These are phyloP conservation scores for Setomelanomma holmii DNA, from an alignment of 2,329 filamentous ascomycete genomes.

Conservation along the genomic window DNA sequence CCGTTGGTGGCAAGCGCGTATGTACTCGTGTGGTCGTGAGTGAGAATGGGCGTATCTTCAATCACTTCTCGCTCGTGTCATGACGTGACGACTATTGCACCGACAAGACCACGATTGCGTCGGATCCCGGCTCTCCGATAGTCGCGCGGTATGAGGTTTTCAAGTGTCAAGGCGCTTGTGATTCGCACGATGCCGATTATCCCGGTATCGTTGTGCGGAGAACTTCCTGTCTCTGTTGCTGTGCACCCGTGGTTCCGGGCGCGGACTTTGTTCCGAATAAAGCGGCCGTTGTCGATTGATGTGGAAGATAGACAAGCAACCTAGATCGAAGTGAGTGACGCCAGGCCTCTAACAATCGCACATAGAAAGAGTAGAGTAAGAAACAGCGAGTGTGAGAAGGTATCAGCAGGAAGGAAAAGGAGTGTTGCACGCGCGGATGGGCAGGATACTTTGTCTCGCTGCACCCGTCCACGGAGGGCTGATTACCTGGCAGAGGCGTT, in stretches of 20 bases:
- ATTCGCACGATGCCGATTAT: background rate
- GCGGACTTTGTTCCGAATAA: constrained; percentile 22
- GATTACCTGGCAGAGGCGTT: constrained; percentile 28
- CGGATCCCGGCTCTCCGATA: background rate
- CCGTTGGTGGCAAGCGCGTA: background rate
- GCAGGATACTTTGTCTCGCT: constrained; percentile 32
- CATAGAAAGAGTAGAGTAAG: constrained; percentile 15
- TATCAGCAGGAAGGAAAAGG: constrained; percentile 16
- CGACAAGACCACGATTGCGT: background rate
- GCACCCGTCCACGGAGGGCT: constrained; percentile 21
- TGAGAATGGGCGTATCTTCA: background rate
- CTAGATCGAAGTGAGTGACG: constrained; percentile 5
- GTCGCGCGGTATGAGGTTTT: too few relatives aligned
- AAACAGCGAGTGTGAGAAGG: constrained; percentile 35
- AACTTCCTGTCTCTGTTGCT: constrained; percentile 12
- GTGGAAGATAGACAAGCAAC: background rate
- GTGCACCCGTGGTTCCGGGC: constrained; percentile 17
- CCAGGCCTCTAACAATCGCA: constrained; percentile 1
- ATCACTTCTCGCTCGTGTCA: background rate
- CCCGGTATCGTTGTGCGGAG: constrained; percentile 1
- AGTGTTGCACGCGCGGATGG: constrained; percentile 22
- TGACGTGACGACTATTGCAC: constrained; percentile 2
- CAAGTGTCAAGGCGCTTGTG: constrained; percentile 13
- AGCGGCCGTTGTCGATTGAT: constrained; percentile 8
- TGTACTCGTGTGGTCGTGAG: background rate